Percentiles rank a stretch among this genome's conserved stretches.
phyloP scores from a whole-genome alignment of 2,329 filamentous ascomycete genomes.

The Colletotrichum costaricense region DNA sequence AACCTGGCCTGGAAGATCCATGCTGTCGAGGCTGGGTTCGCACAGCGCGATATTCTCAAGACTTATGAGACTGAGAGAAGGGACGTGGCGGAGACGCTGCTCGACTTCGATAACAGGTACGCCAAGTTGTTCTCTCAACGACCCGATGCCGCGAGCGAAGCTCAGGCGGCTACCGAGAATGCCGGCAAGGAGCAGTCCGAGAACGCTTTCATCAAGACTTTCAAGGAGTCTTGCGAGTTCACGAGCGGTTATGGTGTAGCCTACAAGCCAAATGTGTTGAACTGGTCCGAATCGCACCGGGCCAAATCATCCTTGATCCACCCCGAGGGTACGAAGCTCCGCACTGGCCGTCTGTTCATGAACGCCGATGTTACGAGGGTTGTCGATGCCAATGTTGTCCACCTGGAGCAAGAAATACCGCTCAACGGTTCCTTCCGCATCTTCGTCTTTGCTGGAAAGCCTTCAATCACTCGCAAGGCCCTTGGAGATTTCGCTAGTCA shows the following conservation, averaged over 20 bases:
- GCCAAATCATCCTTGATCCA: conserved; percentile 78
- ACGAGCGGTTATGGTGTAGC: conserved; percentile 92
- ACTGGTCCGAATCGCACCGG: conserved; percentile 81
- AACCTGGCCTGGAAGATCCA: conserved; percentile 98
- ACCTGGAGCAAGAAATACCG: conserved; percentile 90
- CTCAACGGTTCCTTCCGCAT: conserved; percentile 89
- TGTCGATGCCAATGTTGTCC: conserved; percentile 88
- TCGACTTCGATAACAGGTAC: conserved; percentile 90
- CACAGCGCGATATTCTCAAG: conserved; percentile 77
- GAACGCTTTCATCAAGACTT: conserved; percentile 87
- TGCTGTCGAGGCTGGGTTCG: conserved; percentile 86
- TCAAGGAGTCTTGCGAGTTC: conserved; percentile 92
- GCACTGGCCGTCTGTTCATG: conserved; percentile 79
- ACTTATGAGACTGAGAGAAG: conserved; percentile 92
- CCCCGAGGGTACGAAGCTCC: conserved; percentile 72
- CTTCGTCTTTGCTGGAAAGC: conserved; percentile 85
- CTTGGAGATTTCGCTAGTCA: conserved; percentile 76
- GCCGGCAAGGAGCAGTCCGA: conserved; percentile 58
- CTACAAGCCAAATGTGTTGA: conserved; percentile 84
- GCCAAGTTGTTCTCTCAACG: conserved; percentile 89
- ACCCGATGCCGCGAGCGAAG: conserved; percentile 78
- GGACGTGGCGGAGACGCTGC: conserved; percentile 83
- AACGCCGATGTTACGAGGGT: conserved; percentile 88
- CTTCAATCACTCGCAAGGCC: conserved; percentile 68
- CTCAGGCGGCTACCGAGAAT: conserved; percentile 70